A percentile compares a stretch with the other conserved stretches of the same genome.
Evolutionary conservation across 345 rosid species (phyloP).

Genomic region (Dipteronia sinensis): DNA sequence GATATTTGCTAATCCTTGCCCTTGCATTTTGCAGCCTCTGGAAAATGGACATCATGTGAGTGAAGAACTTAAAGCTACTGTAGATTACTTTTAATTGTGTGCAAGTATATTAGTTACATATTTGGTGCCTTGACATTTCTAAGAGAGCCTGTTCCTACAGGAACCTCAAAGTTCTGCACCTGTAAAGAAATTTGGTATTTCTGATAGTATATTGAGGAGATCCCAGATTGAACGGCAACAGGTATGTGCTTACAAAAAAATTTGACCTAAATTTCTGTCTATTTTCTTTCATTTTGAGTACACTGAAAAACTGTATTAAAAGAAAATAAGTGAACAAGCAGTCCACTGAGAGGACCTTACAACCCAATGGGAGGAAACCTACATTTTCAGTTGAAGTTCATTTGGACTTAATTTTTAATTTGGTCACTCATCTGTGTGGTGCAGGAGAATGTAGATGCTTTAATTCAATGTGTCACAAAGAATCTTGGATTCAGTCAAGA

Average conservation of each 20-base stretch:
- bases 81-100: conserved; percentile 1
- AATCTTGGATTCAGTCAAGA: conserved; percentile 76
- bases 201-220: conserved; percentile 54
- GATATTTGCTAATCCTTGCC: conserved; percentile 21
- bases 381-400: background rate
- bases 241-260: conserved; percentile 46
- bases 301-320: too few species aligned
- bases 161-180: conserved; percentile 54
- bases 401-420: conserved; percentile 12
- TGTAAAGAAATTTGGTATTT: conserved; percentile 47
- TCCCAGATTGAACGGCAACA: conserved; percentile 68
- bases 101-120: conserved; percentile 8
- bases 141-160: conserved; percentile 38
- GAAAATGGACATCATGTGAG: conserved; percentile 76
- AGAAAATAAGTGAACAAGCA: background rate
- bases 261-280: background rate
- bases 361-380: background rate
- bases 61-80: conserved; percentile 31
- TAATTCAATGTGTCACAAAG: conserved; percentile 59
- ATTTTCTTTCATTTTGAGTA: background rate
- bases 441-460: conserved; percentile 77
- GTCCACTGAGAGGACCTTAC: background rate
- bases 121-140: conserved; percentile 21
- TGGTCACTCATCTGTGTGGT: conserved; percentile 20
- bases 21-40: conserved; percentile 48